These are phyloP conservation scores for Ambrosiella beaveri DNA, from an alignment of 2,329 filamentous ascomycete genomes.

Conservation along the genomic window DNA sequence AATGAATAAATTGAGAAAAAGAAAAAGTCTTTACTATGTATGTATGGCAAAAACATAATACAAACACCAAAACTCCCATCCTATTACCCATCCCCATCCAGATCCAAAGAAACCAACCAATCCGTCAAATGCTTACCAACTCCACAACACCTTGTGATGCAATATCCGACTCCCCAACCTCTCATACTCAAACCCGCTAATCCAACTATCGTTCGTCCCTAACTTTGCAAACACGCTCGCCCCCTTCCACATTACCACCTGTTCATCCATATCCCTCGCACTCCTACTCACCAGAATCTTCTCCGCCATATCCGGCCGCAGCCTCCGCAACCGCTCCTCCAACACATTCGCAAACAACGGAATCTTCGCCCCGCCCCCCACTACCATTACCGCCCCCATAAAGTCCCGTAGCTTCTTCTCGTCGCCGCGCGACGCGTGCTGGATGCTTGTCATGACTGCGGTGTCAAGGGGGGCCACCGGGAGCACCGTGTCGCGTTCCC, in stretches of 20 bases:
- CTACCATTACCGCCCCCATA: slow-evolving; percentile 75
- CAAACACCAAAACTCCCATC: slow-evolving; percentile 1
- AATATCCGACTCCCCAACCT: slow-evolving; percentile 64
- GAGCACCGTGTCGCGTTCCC: slow-evolving; percentile 62
- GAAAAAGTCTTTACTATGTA: neutral
- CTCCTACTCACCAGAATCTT: slow-evolving; percentile 47
- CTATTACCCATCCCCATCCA: neutral
- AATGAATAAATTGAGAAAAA: neutral
- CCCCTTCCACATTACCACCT: slow-evolving; percentile 97
- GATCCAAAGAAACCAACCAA: neutral
- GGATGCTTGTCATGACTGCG: slow-evolving; percentile 77
- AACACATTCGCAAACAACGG: slow-evolving; percentile 65
- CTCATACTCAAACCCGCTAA: slow-evolving; percentile 75
- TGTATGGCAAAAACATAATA: neutral
- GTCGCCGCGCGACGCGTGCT: slow-evolving; percentile 71
- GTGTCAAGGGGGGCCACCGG: slow-evolving; percentile 72
- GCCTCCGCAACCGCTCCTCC: slow-evolving; percentile 61
- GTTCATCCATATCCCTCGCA: slow-evolving; percentile 86
- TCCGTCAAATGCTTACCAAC: slow-evolving; percentile 26
- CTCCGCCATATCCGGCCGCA: slow-evolving; percentile 42
- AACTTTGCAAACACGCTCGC: slow-evolving; percentile 91
- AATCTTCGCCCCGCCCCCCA: slow-evolving; percentile 69
- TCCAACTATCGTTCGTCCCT: slow-evolving; percentile 88
- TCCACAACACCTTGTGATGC: slow-evolving; percentile 62
- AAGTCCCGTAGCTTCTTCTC: slow-evolving; percentile 89